These are phyloP conservation scores for Malus hybrid DNA, from an alignment of 331 rosid species.

Conservation along the genomic window DNA sequence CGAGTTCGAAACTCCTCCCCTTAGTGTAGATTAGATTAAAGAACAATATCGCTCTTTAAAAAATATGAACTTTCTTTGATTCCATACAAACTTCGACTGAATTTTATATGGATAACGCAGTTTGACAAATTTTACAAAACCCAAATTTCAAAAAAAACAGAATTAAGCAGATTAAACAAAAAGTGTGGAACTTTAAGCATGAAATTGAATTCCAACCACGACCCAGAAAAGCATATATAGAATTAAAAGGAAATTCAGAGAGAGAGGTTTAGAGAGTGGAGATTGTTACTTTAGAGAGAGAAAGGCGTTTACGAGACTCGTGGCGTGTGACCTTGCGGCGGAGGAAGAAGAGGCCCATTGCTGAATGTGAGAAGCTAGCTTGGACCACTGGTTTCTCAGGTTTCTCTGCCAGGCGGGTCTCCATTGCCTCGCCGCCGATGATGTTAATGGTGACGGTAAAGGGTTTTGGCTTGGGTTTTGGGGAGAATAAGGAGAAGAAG, in stretches of 20 bases:
- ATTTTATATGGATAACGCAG: too few species aligned
- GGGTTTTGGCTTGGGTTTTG: background rate
- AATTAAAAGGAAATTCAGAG: background rate
- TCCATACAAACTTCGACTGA: too few species aligned
- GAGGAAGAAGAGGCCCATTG: constrained; percentile 62
- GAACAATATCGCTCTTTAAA: too few species aligned
- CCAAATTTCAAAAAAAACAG: too few species aligned
- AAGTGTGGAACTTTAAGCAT: background rate
- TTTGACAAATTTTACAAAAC: too few species aligned
- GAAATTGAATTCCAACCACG: background rate
- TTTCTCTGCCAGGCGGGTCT: constrained; percentile 58
- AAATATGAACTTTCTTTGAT: too few species aligned
- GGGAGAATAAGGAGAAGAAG: background rate
- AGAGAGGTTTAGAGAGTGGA: background rate
- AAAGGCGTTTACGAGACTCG: constrained; percentile 48
- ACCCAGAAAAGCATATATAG: background rate
- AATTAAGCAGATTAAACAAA: too few species aligned
- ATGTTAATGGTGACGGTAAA: constrained; percentile 19
- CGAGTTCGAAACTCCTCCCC: too few species aligned
- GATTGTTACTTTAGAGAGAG: constrained; percentile 40
- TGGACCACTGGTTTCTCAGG: constrained; percentile 71
- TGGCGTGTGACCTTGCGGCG: constrained; percentile 49
- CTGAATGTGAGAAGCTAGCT: constrained; percentile 33
- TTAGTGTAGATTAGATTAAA: too few species aligned
- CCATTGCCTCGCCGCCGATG: constrained; percentile 51